Conservation (phyloP, 805 yeast genomes). For the Metschnikowia arizonensis region DNA sequence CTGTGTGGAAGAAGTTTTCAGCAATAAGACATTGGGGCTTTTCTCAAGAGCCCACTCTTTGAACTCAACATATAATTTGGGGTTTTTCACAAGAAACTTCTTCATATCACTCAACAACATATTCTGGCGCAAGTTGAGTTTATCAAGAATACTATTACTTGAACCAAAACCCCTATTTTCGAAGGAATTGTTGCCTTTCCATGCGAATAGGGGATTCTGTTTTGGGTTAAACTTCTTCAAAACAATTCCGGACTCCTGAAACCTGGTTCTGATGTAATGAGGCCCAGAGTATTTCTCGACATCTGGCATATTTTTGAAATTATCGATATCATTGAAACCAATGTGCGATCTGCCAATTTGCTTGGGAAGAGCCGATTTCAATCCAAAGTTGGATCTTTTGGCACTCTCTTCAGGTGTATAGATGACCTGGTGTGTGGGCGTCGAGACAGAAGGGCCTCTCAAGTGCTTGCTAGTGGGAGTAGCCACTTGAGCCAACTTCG, state of each 20-base stretch:
- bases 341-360: slow-evolving; percentile 56
- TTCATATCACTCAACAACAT: slow-evolving; percentile 29
- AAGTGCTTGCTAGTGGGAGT: slow-evolving; percentile 33
- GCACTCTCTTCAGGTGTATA: slow-evolving; percentile 65
- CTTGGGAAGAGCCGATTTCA: slow-evolving; percentile 65
- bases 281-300: slow-evolving; percentile 62
- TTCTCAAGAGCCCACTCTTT: slow-evolving; percentile 49
- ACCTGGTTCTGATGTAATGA: slow-evolving; percentile 57
- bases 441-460: slow-evolving; percentile 24
- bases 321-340: slow-evolving; percentile 63
- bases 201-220: slow-evolving; percentile 41
- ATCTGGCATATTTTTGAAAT: slow-evolving; percentile 61
- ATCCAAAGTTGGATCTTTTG: slow-evolving; percentile 68
- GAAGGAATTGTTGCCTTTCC: slow-evolving; percentile 23
- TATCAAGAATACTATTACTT: slow-evolving; percentile 28
- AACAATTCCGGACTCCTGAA: slow-evolving; percentile 63
- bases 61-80: slow-evolving; percentile 49
- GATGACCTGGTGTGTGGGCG: slow-evolving; percentile 71
- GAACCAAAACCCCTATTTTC: slow-evolving; percentile 14
- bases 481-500: slow-evolving; percentile 44
- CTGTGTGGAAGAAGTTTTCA: slow-evolving; percentile 22
- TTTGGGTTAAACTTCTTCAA: slow-evolving; percentile 31
- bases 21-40: slow-evolving; percentile 38
- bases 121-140: slow-evolving; percentile 29
- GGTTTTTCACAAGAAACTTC: slow-evolving; percentile 38